Base-by-base conservation (phyloP, 257 asterid genomes). In the Fraxinus pennsylvanica region DNA sequence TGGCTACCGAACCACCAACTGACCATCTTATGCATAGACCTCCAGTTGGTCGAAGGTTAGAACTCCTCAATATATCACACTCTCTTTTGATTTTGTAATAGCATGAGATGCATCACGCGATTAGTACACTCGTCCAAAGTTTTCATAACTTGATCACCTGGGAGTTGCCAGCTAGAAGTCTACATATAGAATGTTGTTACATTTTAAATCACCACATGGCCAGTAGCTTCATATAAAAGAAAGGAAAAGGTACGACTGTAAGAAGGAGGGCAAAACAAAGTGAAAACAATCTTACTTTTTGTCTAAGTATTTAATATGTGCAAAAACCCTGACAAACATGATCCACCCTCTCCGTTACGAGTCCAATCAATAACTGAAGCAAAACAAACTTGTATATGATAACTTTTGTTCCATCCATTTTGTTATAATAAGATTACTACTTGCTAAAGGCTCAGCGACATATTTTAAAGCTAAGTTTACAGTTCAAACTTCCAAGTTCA, bases 1-100 rank as follows among this genome's bases (percentile, higher is more conserved):
- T 96, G 91, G 99, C 99, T 74, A 96, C 99, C 15, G 99, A 96
- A 81, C 98, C 98, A 63, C 99, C 99, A 84, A 96, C 99, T 6
- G 96, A 92, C 80, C 91, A 88, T 77, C 96, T 93, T 59, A 96
- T 96, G 98, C 89, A 82, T 70, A 85, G 98, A 88, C 77, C 89
- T 78, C 99, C 99, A 54, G 98, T 96, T 79, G 99, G 97, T 61
- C 94, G 98, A 78, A 94, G 97, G 98, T 91, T 79, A 65, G 85
- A n/a, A 74, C 29, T 77, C 50, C 2, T 82, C 63, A 27, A 43
- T 59, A 29, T 22, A 41, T 69, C 36, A 32, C 30, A 9, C 35
- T 17, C 29, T 57, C 27, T 57, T 57, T 57, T 25, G 17, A 25
- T 25, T 6, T 68, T 41, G 15, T 54, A 32, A 41, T 27, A 17